A percentile compares a stretch with the other conserved stretches of the same genome.
phyloP scores from a whole-genome alignment of 306 rosid species.

The Trifolium repens region DNA sequence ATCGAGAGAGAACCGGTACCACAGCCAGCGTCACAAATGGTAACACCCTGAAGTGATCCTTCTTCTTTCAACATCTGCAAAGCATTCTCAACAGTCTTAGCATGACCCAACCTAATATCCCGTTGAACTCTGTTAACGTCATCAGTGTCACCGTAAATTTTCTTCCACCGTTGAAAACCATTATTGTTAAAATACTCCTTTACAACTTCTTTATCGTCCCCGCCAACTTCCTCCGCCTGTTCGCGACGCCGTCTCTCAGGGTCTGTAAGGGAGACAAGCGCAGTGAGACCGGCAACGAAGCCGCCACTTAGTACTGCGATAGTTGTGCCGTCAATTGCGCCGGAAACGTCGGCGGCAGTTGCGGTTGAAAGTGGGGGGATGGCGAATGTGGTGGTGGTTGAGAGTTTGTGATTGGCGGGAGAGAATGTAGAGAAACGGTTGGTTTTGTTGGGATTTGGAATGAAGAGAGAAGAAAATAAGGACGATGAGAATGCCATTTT shows the following conservation, averaged over 20 bases:
- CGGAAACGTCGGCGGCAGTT: constrained; percentile 58
- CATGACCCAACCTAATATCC: constrained; percentile 81
- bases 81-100: constrained; percentile 85
- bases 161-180: constrained; percentile 95
- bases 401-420: constrained; percentile 41
- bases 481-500: constrained; percentile 62
- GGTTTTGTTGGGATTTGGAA: constrained; percentile 42
- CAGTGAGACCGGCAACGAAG: constrained; percentile 74
- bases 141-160: constrained; percentile 89
- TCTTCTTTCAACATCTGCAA: constrained; percentile 73
- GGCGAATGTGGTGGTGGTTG: constrained; percentile 53
- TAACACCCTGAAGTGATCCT: constrained; percentile 63
- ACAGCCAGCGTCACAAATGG: constrained; percentile 93
- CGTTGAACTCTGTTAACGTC: constrained; percentile 86
- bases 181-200: constrained; percentile 88
- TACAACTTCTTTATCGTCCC: constrained; percentile 91
- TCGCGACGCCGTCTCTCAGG: constrained; percentile 74
- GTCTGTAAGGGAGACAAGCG: constrained; percentile 73
- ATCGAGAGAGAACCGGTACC: constrained; percentile 91
- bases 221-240: constrained; percentile 97
- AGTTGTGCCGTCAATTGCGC: constrained; percentile 66
- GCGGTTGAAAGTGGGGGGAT: constrained; percentile 66
- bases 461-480: constrained; percentile 44
- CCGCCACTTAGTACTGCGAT: constrained; percentile 78
- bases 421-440: constrained; percentile 38